Conservation (phyloP, 108 stramenopile genomes). For the Cafeteria roenbergensis region DNA sequence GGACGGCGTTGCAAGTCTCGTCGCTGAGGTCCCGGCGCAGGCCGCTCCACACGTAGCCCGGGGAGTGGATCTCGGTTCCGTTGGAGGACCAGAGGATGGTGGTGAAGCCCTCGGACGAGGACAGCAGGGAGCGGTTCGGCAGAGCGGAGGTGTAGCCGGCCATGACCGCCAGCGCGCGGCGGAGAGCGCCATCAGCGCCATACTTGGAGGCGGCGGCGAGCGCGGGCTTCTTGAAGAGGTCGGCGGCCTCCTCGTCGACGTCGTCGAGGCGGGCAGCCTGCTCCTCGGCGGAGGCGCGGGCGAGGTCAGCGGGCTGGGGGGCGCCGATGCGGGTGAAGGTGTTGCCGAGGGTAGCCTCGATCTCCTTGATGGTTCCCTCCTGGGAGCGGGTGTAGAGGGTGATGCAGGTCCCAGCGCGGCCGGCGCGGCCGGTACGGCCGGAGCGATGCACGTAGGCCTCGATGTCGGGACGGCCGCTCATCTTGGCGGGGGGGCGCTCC, state of each 20-base stretch:
- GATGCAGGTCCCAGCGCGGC: slow-evolving; percentile 80
- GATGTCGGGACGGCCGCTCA: slow-evolving; percentile 66
- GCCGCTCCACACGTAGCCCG: slow-evolving; percentile 36
- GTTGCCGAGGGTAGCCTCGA: slow-evolving; percentile 79
- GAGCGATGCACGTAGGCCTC: slow-evolving; percentile 79
- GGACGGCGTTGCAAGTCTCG: slow-evolving; percentile 20
- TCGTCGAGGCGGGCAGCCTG: slow-evolving; percentile 26
- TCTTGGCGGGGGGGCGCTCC: slow-evolving; percentile 77
- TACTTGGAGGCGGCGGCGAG: slow-evolving; percentile 26
- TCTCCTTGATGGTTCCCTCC: slow-evolving; percentile 68
- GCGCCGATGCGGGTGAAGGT: slow-evolving; percentile 33
- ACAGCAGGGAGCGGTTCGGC: slow-evolving; percentile 33
- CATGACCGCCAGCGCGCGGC: slow-evolving; percentile 34
- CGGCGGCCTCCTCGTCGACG: slow-evolving; percentile 26
- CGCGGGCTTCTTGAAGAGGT: slow-evolving; percentile 20
- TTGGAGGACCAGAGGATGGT: slow-evolving; percentile 28
- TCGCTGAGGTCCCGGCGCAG: slow-evolving; percentile 23
- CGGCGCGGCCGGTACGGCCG: slow-evolving; percentile 94
- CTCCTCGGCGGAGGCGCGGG: slow-evolving; percentile 28
- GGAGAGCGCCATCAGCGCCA: slow-evolving; percentile 33
- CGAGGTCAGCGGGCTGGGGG: slow-evolving; percentile 38
- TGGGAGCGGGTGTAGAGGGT: slow-evolving; percentile 63
- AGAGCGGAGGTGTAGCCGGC: slow-evolving; percentile 32
- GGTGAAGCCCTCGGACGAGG: slow-evolving; percentile 29
- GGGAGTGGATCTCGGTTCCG: slow-evolving; percentile 18